Conservation (phyloP, 1,284 basidiomycete species). For the Peniophora sp. region DNA sequence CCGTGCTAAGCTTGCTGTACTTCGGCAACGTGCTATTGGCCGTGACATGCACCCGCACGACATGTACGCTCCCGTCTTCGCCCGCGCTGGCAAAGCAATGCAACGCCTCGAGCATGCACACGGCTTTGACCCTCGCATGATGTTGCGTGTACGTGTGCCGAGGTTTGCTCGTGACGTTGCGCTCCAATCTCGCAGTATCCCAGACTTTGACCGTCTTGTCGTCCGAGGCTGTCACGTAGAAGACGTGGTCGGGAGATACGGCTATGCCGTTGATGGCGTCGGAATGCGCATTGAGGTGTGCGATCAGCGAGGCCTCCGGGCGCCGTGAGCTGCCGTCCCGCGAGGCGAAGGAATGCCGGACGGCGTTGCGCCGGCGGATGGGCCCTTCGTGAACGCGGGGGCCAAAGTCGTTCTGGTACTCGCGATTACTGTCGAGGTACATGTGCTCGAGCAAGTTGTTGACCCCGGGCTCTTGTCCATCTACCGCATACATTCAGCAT, state of each 20-base stretch:
- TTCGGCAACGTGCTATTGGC: slow-evolving; percentile 60
- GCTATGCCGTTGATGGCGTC: slow-evolving; percentile 75
- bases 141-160: slow-evolving; percentile 73
- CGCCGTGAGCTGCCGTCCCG: slow-evolving; percentile 50
- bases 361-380: slow-evolving; percentile 62
- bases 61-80: slow-evolving; percentile 79
- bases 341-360: slow-evolving; percentile 53
- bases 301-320: slow-evolving; percentile 72
- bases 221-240: slow-evolving; percentile 86
- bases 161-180: slow-evolving; percentile 74
- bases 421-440: slow-evolving; percentile 81
- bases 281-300: slow-evolving; percentile 81
- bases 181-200: slow-evolving; percentile 75
- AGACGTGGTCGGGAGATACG: slow-evolving; percentile 89
- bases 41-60: slow-evolving; percentile 73
- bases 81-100: slow-evolving; percentile 87
- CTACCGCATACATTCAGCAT: slow-evolving; percentile 26
- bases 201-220: slow-evolving; percentile 82
- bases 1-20: slow-evolving; percentile 70
- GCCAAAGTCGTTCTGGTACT: slow-evolving; percentile 84
- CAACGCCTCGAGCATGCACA: slow-evolving; percentile 77
- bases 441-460: slow-evolving; percentile 81
- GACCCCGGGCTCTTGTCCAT: slow-evolving; percentile 82
- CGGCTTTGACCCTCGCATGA: slow-evolving; percentile 69
- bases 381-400: slow-evolving; percentile 78